Percentiles rank a stretch among this genome's conserved stretches.
Evolutionary conservation across 208 protist species (phyloP).

Genomic region (Acanthamoeba sp.): DNA sequence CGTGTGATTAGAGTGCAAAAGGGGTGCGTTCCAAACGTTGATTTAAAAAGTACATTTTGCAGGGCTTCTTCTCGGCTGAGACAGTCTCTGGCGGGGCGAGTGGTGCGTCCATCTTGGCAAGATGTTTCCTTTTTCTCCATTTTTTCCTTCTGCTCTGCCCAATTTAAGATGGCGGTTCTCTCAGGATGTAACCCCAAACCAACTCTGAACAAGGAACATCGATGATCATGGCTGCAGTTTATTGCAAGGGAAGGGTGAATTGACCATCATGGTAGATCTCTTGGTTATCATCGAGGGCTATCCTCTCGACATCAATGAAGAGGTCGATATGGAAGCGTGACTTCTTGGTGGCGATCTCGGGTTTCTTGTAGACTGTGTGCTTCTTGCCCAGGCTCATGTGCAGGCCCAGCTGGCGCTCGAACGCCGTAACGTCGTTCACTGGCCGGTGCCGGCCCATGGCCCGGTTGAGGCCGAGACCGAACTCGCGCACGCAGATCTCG

Average conservation of each 20-base stretch:
- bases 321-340: conserved; percentile 68
- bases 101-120: neutral
- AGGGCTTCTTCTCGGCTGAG: neutral
- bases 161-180: too few species aligned
- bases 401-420: conserved; percentile 94
- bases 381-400: conserved; percentile 93
- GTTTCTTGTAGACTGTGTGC: conserved; percentile 94
- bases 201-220: too few species aligned
- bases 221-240: too few species aligned
- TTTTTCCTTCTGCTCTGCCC: conserved; percentile 11
- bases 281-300: conserved; percentile 78
- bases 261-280: conserved; percentile 80
- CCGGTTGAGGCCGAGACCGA: conserved; percentile 94
- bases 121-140: neutral
- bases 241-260: neutral
- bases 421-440: conserved; percentile 93
- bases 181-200: too few species aligned
- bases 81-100: neutral
- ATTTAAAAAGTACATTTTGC: neutral
- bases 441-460: conserved; percentile 90
- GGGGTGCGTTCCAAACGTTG: neutral
- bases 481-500: conserved; percentile 92
- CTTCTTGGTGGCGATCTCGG: conserved; percentile 87
- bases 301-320: conserved; percentile 54
- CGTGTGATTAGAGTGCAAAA: neutral